A percentile compares a stretch with the other conserved stretches of the same genome.
These are phyloP conservation scores for Petunia axillaris DNA, from an alignment of 257 asterid genomes.

Conservation along the genomic window DNA sequence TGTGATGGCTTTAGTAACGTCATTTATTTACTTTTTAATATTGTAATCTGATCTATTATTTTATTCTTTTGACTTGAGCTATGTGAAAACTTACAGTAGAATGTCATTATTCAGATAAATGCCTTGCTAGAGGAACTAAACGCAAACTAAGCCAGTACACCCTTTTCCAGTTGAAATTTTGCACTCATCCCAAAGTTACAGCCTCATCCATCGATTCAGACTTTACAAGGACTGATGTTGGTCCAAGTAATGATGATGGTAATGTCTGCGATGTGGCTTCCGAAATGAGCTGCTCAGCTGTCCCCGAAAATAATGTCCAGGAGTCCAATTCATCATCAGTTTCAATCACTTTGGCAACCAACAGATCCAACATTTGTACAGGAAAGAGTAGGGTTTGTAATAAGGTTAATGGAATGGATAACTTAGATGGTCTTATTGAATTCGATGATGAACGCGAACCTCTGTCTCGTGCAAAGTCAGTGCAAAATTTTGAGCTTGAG, in stretches of 20 bases:
- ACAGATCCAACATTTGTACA: background rate
- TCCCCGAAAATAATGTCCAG: slow-evolving; percentile 34
- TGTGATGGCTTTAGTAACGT: background rate
- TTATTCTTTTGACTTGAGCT: slow-evolving; percentile 16
- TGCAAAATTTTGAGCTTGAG: slow-evolving; percentile 25
- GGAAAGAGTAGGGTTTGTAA: slow-evolving; percentile 25
- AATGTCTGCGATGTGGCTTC: slow-evolving; percentile 28
- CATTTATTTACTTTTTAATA: background rate
- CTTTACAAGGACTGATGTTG: slow-evolving; percentile 26
- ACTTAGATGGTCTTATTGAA: slow-evolving; percentile 37
- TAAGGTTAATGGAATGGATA: slow-evolving; percentile 27
- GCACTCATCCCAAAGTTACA: slow-evolving; percentile 52
- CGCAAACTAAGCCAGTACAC: slow-evolving; percentile 82
- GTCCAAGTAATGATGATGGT: slow-evolving; percentile 26
- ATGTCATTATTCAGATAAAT: slow-evolving; percentile 61
- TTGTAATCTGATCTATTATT: background rate
- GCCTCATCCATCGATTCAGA: slow-evolving; percentile 34
- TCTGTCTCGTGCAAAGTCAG: slow-evolving; percentile 23
- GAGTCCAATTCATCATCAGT: slow-evolving; percentile 1
- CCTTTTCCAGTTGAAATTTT: slow-evolving; percentile 75
- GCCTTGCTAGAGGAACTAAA: slow-evolving; percentile 73
- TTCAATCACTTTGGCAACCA: slow-evolving; percentile 30
- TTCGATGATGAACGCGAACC: slow-evolving; percentile 21
- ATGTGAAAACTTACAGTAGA: background rate
- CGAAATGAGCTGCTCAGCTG: slow-evolving; percentile 31